These are phyloP conservation scores for Logfia minima DNA, from an alignment of 129 eudicot genomes.

Conservation along the genomic window DNA sequence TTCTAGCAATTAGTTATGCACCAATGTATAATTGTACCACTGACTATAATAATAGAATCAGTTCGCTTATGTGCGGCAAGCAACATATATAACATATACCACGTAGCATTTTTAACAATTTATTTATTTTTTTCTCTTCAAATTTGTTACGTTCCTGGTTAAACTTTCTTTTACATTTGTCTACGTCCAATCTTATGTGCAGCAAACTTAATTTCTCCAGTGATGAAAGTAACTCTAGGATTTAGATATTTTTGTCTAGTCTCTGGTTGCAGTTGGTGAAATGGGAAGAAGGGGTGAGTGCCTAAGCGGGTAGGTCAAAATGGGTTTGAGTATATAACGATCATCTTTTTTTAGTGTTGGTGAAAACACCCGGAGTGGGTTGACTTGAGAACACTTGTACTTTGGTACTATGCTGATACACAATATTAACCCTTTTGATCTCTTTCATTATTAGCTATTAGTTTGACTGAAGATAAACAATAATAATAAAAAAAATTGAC, in stretches of 20 bases:
- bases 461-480: background rate
- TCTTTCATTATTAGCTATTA: too few species aligned
- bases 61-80: background rate
- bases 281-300: too few species aligned
- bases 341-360: background rate
- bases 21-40: background rate
- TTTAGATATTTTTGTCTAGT: too few species aligned
- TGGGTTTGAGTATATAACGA: background rate
- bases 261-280: too few species aligned
- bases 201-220: too few species aligned
- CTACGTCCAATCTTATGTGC: background rate
- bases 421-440: background rate
- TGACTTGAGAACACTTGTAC: too few species aligned
- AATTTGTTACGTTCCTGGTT: too few species aligned
- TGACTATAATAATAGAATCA: background rate
- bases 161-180: background rate
- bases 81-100: background rate
- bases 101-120: too few species aligned
- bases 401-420: too few species aligned
- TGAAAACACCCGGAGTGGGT: background rate
- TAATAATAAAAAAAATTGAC: too few species aligned
- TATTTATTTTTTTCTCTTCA: too few species aligned
- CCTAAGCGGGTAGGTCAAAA: background rate
- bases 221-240: background rate
- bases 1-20: slow-evolving; percentile 3